Evolutionary conservation across 2,329 filamentous ascomycete species (phyloP).

Genomic region (Ceratocystis variospora): DNA sequence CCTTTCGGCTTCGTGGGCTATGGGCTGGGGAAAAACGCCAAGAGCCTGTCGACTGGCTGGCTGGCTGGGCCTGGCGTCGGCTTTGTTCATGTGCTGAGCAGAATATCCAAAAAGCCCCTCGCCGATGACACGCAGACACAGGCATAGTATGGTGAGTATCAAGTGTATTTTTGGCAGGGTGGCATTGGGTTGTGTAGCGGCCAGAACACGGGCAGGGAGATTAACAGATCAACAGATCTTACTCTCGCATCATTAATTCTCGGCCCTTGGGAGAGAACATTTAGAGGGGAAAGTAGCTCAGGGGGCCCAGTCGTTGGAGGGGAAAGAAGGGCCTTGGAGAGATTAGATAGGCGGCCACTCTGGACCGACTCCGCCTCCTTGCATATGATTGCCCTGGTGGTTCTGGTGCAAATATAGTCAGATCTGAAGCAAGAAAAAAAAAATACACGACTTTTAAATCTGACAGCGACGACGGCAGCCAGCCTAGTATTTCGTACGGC

Average conservation of each 20-base stretch:
- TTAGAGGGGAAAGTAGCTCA: conserved; percentile 1
- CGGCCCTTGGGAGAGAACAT: neutral
- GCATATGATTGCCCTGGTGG: neutral
- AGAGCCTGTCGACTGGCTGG: too few relatives aligned
- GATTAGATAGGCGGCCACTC: neutral
- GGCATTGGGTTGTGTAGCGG: neutral
- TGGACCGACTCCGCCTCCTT: neutral
- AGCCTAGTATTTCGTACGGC: neutral
- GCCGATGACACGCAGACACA: neutral
- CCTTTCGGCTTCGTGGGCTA: too few relatives aligned
- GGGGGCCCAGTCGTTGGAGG: neutral
- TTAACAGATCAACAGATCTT: neutral
- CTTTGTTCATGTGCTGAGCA: neutral
- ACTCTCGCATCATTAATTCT: neutral
- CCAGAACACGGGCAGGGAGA: neutral
- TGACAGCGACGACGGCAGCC: neutral
- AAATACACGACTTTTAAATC: neutral
- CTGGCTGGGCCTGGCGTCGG: too few relatives aligned
- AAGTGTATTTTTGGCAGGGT: neutral
- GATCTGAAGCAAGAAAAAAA: neutral
- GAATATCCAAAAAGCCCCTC: neutral
- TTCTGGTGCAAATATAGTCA: neutral
- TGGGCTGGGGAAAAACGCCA: too few relatives aligned
- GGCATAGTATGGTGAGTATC: neutral
- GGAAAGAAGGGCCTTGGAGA: neutral